Base-by-base conservation (phyloP, 192 early-diverging fungal genomes). In the Thamnidium elegans region DNA sequence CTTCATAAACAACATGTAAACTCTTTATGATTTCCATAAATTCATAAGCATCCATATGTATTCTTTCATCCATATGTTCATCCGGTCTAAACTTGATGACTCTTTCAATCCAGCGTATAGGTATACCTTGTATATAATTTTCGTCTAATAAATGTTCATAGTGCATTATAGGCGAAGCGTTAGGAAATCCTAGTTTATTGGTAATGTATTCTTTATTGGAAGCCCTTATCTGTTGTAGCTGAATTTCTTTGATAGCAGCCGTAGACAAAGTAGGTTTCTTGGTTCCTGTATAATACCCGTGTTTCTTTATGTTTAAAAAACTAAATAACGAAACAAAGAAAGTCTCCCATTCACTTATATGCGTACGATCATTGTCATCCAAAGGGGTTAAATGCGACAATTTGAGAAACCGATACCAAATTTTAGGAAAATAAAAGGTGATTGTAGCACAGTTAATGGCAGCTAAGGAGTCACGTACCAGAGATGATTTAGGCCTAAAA, bases 1-100 rank as follows among this genome's bases (percentile, higher is more conserved):
- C 63, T 55, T 64, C 63, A 44, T 45, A 64, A 10, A 54, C 26
- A 0, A 64, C 32, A 55, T 64, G 63, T 7, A 64, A 19, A 53
- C 39, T 43, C 20, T 43, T 43, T 3, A 64, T 17, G 9, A 64
- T 64, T 8, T 21, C 42, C 42, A 10, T 53, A 11, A 39, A 54
- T 17, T 39, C 5, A 14, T 19, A 21, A 13, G 34, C 20, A 3
- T 53, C 63, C 15, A 43, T n/a, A 8, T 50, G 1, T 13, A 34
- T 48, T 17, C 21, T 1, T 3, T 50, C 50, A 1, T 42, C 31
- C 11, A 63, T 0, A n/a, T 15, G 32, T 13, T 32, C 32, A 0
- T 23, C 7, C 3, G 7, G 3, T 34, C 31, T 31, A 55, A 34
- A 32, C 31, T 26, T 32, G 13, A 55, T 1, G 0, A 39, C 32